A percentile compares a stretch with the other conserved stretches of the same genome.
phyloP scores from a whole-genome alignment of 2,329 filamentous ascomycete genomes.

The Penicillium olsonii region DNA sequence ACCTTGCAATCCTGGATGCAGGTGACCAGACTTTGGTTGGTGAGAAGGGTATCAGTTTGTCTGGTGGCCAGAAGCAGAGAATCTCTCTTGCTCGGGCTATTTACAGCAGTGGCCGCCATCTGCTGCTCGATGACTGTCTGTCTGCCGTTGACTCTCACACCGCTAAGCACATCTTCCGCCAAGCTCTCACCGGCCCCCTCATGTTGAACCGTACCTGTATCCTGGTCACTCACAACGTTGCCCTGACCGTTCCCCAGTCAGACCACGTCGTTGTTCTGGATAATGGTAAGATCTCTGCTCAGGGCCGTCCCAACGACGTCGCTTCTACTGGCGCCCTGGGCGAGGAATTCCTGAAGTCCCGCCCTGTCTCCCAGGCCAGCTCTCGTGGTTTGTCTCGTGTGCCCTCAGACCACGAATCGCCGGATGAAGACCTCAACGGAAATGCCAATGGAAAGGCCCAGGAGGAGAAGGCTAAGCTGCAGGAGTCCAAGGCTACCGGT shows the following conservation, averaged over 20 bases:
- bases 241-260: conserved; percentile 79
- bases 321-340: conserved; percentile 86
- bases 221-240: conserved; percentile 90
- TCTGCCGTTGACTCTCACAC: conserved; percentile 98
- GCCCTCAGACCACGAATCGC: conserved; percentile 69
- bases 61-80: conserved; percentile 94
- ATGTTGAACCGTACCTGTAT: conserved; percentile 91
- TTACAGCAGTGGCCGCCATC: conserved; percentile 90
- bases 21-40: conserved; percentile 93
- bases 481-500: conserved; percentile 79
- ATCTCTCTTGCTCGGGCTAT: conserved; percentile 95
- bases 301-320: conserved; percentile 76
- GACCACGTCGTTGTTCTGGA: conserved; percentile 82
- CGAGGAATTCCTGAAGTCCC: conserved; percentile 78
- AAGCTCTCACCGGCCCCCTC: conserved; percentile 84
- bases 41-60: conserved; percentile 95
- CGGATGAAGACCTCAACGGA: conserved; percentile 48
- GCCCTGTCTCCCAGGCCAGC: conserved; percentile 66
- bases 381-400: conserved; percentile 77
- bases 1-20: conserved; percentile 86
- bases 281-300: conserved; percentile 75
- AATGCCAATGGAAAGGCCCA: conserved; percentile 46
- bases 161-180: conserved; percentile 95
- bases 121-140: conserved; percentile 91
- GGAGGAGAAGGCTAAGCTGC: conserved; percentile 52